Evolutionary conservation across 1,284 basidiomycete genomes (phyloP).

Genomic region (Heliocybe sulcata): DNA sequence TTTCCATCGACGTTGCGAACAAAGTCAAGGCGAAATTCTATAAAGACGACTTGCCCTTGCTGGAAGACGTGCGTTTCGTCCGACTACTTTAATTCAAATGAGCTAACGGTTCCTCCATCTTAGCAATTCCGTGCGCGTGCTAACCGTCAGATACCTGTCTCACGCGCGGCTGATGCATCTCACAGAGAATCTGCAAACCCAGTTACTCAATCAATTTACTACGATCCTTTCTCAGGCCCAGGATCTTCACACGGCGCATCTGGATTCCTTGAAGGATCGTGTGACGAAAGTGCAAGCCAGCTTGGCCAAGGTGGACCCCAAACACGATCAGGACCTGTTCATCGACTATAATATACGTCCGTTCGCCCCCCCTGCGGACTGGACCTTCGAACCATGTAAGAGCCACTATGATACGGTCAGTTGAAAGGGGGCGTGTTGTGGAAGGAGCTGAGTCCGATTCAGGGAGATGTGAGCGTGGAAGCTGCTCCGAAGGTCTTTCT

Average conservation of each 20-base stretch:
- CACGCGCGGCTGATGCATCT: constrained; percentile 3
- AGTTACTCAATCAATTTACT: constrained; percentile 47
- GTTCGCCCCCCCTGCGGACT: constrained; percentile 58
- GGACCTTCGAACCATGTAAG: constrained; percentile 69
- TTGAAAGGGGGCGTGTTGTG: no score
- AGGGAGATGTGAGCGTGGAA: constrained; percentile 61
- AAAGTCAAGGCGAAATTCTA: constrained; percentile 64
- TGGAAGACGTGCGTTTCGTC: constrained; percentile 59
- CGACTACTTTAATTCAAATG: constrained; percentile 8
- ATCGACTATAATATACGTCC: constrained; percentile 62
- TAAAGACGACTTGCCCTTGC: constrained; percentile 50
- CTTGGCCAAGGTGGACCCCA: constrained; percentile 42
- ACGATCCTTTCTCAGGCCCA: constrained; percentile 51
- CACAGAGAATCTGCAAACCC: constrained; percentile 60
- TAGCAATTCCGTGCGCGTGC: constrained; percentile 59
- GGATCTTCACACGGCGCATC: constrained; percentile 44
- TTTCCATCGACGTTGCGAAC: constrained; percentile 65
- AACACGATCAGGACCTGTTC: constrained; percentile 62
- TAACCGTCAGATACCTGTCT: constrained; percentile 2
- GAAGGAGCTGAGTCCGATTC: no score
- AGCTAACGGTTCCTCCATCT: constrained; percentile 6
- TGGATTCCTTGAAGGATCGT: constrained; percentile 47
- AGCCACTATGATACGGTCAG: constrained; percentile 69
- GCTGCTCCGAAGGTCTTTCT: constrained; percentile 64
- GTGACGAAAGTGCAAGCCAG: constrained; percentile 36